A percentile compares a stretch with the other conserved stretches of the same genome.
These are phyloP conservation scores for Saksenaea oblongispora DNA, from an alignment of 371 early-diverging fungal genomes.

Conservation along the genomic window DNA sequence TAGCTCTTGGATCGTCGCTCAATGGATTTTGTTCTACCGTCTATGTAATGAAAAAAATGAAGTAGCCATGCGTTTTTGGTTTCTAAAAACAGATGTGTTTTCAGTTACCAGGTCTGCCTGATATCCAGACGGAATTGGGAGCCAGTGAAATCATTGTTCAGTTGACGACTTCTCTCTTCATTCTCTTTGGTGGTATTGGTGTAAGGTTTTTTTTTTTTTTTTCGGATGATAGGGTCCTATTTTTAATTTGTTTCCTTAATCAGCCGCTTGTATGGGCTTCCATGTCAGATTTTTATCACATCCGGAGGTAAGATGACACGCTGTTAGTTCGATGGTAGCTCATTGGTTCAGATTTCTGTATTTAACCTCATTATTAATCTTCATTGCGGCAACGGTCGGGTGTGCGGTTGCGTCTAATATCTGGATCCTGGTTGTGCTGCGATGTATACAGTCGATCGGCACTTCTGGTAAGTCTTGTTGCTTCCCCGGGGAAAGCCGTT, in stretches of 20 bases:
- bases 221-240: not conserved
- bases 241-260: not conserved
- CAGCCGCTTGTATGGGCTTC: slow-evolving; percentile 63
- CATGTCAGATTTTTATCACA: slow-evolving; percentile 58
- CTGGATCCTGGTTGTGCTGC: slow-evolving; percentile 54
- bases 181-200: slow-evolving; percentile 55
- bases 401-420: slow-evolving; percentile 58
- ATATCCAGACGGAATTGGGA: slow-evolving; percentile 40
- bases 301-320: slow-evolving; percentile 35
- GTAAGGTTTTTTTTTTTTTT: slow-evolving; percentile 10
- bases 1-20: slow-evolving; percentile 34
- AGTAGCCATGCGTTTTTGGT: not conserved
- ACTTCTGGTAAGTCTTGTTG: slow-evolving; percentile 50
- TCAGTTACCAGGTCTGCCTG: slow-evolving; percentile 42
- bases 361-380: slow-evolving; percentile 53
- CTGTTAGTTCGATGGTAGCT: too few species aligned
- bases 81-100: not conserved
- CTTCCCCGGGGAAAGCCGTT: not conserved
- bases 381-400: slow-evolving; percentile 56
- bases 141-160: slow-evolving; percentile 41
- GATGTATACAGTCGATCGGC: slow-evolving; percentile 66
- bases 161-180: slow-evolving; percentile 52
- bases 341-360: slow-evolving; percentile 49
- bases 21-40: slow-evolving; percentile 45
- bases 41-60: slow-evolving; percentile 22